These are phyloP conservation scores for Ceratocystis ficicola DNA, from an alignment of 2,329 filamentous ascomycete genomes.

Conservation along the genomic window DNA sequence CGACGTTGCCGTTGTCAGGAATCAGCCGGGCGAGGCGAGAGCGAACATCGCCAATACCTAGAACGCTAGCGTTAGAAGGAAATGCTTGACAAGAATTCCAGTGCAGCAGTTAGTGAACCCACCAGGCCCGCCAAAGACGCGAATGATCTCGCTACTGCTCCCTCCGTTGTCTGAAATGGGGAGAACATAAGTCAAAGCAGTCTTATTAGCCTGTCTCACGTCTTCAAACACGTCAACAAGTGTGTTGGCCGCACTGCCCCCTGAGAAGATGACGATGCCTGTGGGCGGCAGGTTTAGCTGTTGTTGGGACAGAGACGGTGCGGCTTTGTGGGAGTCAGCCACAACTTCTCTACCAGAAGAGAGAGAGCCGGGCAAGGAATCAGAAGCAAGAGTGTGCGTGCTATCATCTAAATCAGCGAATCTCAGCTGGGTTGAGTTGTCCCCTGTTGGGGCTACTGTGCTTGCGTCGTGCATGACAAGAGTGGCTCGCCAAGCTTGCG, in stretches of 20 bases:
- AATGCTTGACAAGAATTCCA: background rate
- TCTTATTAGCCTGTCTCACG: constrained; percentile 51
- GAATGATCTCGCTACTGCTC: constrained; percentile 82
- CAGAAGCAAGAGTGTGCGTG: background rate
- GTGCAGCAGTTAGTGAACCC: constrained; percentile 24
- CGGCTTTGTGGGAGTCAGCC: background rate
- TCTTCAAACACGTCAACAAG: constrained; percentile 79
- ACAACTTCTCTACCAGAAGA: background rate
- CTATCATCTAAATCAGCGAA: background rate
- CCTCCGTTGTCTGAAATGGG: constrained; percentile 95
- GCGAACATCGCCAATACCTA: constrained; percentile 45
- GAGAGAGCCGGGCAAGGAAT: background rate
- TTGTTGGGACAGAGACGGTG: background rate
- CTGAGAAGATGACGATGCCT: constrained; percentile 76
- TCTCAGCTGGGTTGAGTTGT: background rate
- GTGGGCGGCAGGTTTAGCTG: background rate
- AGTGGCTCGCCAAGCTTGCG: background rate
- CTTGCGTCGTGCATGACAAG: background rate
- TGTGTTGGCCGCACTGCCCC: constrained; percentile 86
- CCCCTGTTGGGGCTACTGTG: background rate
- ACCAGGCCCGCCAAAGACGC: constrained; percentile 91
- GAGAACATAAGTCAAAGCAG: constrained; percentile 70
- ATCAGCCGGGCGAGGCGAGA: constrained; percentile 77
- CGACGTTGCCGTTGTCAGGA: constrained; percentile 48
- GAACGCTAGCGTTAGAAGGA: constrained; percentile 8